Evolutionary conservation across 345 rosid genomes (phyloP).

Genomic region (Pseudoturritis turrita): DNA sequence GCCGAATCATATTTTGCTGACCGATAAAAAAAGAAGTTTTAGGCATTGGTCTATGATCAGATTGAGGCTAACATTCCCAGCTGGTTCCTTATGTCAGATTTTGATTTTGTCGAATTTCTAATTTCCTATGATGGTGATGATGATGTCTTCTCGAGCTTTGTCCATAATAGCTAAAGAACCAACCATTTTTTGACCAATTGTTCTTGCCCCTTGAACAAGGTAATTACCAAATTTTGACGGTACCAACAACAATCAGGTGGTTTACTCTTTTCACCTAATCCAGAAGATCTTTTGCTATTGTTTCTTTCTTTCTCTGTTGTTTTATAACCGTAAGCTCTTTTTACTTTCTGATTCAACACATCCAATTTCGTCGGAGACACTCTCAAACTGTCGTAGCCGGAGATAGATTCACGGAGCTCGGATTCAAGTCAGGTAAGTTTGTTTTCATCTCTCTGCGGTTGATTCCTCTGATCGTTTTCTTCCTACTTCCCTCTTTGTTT

Average conservation of each 20-base stretch:
- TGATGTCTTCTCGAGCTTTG: neutral
- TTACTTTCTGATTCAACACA: neutral
- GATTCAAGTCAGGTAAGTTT: neutral
- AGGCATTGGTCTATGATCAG: neutral
- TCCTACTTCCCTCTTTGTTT: neutral
- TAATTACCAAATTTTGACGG: constrained; percentile 16
- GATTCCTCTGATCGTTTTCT: neutral
- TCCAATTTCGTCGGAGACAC: neutral
- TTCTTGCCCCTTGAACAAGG: constrained; percentile 19
- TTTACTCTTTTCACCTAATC: neutral
- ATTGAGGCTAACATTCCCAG: neutral
- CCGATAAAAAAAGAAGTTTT: neutral
- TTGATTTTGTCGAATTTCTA: neutral
- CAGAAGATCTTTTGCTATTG: neutral
- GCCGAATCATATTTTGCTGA: neutral
- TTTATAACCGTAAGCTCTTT: neutral
- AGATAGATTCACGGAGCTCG: neutral
- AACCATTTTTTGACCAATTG: neutral
- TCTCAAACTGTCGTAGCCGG: neutral
- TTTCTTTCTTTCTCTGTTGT: neutral
- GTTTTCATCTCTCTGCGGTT: neutral
- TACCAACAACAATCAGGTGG: constrained; percentile 8
- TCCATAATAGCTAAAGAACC: neutral
- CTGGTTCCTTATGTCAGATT: neutral
- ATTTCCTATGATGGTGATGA: too few relatives aligned